Conservation (phyloP, 352 stramenopile genomes). For the Globisporangium lucens region DNA sequence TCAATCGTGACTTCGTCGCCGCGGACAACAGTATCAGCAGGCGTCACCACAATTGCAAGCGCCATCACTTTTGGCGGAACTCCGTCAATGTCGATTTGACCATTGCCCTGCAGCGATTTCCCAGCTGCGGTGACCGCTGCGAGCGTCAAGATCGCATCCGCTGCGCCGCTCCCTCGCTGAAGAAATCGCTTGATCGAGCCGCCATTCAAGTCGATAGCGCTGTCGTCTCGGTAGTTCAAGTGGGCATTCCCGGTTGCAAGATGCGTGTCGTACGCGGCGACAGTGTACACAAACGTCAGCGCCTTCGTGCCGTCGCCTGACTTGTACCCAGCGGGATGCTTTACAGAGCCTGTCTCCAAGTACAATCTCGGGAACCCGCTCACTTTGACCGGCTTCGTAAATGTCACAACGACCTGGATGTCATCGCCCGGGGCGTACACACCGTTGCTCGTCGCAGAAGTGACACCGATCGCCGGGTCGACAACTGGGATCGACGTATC, state of each 20-base stretch:
- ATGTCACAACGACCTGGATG: constrained; percentile 61
- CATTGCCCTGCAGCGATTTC: constrained; percentile 48
- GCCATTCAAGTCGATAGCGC: constrained; percentile 62
- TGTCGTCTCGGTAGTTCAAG: constrained; percentile 66
- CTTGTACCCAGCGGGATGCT: constrained; percentile 61
- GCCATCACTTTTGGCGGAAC: constrained; percentile 40
- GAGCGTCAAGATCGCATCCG: constrained; percentile 38
- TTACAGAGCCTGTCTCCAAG: constrained; percentile 68
- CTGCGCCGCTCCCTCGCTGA: constrained; percentile 18
- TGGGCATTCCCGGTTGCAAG: constrained; percentile 33
- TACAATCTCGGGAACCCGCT: constrained; percentile 62
- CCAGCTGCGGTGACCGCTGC: constrained; percentile 25
- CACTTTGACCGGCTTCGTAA: constrained; percentile 76
- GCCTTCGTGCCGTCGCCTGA: constrained; percentile 57
- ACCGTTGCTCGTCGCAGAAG: constrained; percentile 38
- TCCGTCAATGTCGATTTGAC: constrained; percentile 51
- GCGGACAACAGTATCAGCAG: constrained; percentile 39
- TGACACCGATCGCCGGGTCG: constrained; percentile 57
- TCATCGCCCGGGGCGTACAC: constrained; percentile 69
- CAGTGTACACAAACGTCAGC: constrained; percentile 72
- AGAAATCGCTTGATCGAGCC: constrained; percentile 54
- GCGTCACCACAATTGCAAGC: constrained; percentile 33
- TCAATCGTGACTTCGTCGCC: constrained; percentile 45
- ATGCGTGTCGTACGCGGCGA: constrained; percentile 59
- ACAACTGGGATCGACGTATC: constrained; percentile 56